These are phyloP conservation scores for Sporothrix brasiliensis DNA, from an alignment of 2,329 filamentous ascomycete genomes.

Conservation along the genomic window DNA sequence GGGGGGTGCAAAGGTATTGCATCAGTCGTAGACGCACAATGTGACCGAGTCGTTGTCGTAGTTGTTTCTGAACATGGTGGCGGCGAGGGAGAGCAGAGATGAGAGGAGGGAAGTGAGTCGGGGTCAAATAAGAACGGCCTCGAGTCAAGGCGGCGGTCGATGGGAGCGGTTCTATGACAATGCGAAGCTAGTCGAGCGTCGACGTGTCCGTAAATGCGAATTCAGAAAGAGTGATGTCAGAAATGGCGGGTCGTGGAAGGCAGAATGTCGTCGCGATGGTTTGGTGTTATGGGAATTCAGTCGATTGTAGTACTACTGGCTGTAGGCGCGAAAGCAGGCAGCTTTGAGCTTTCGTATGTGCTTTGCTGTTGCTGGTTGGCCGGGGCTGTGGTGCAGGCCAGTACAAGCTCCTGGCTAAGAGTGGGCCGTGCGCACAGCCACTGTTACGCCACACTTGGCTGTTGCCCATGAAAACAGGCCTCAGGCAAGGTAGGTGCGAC, in stretches of 20 bases:
- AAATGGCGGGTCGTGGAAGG: neutral
- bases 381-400: neutral
- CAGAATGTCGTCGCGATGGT: conserved; percentile 7
- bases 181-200: neutral
- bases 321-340: conserved; percentile 34
- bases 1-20: conserved; percentile 34
- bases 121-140: neutral
- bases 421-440: conserved; percentile 29
- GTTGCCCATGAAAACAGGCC: conserved; percentile 15
- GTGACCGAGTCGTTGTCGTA: conserved; percentile 99
- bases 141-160: neutral
- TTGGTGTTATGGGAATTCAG: conserved; percentile 5
- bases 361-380: conserved; percentile 24
- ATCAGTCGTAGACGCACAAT: conserved; percentile 68
- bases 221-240: neutral
- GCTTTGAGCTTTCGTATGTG: conserved; percentile 37
- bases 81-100: conserved; percentile 21
- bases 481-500: conserved; percentile 12
- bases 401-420: neutral
- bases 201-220: too few relatives aligned
- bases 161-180: neutral
- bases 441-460: neutral
- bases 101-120: conserved; percentile 7
- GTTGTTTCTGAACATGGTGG: conserved; percentile 97
- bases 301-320: too few relatives aligned